Base-by-base conservation (phyloP, 768 basidiomycete species). In the Macrolepiota albuminosa region DNA sequence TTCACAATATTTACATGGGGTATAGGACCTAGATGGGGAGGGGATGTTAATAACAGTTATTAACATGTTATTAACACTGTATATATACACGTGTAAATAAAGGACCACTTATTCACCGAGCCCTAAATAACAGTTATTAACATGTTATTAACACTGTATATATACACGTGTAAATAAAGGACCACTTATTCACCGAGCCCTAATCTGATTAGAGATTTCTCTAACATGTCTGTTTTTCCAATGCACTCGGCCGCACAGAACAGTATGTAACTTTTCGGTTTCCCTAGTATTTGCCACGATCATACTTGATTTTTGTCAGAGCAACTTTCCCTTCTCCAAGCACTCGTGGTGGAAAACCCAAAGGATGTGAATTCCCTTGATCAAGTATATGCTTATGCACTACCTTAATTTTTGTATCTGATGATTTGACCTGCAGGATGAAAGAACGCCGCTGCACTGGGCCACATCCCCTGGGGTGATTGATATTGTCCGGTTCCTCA, bases 391-490 rank as follows among this genome's bases (percentile, higher is more conserved):
- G 18, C 0, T 13, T 24, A 50, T 33, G 36, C 14, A 3, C 40
- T 54, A 49, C 14, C n/a, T 40, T 45, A 14, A 33, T 10, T 24
- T 40, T 5, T 16, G 21, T 46, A 18, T 31, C 33, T 47, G 16
- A 62, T 59, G 7, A 16, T 10, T 18, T 14, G 43, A 16, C 58
- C 31, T 46, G 55, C 60, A 92, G 90, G 91, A 93, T 69, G 86
- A 80, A 42, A 79, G 92, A 37, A 91, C 92, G 0, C 82, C 92
- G 9, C 73, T 94, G n/a, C 92, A 94, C 67, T 93, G 91, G 90
- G 89, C 91, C 58, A 84, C 91, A 13, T 87, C 86, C 11, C 84
- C 84, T 21, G 91, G 89, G 54, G 81, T 86, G 43, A 70, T 83
- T 57, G 88, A 90, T 57, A 84, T 91, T 62, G 80, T 70, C 33